Conservation (phyloP, 225 moss, liverwort and hornwort species). For the Polytrichum formosum region DNA sequence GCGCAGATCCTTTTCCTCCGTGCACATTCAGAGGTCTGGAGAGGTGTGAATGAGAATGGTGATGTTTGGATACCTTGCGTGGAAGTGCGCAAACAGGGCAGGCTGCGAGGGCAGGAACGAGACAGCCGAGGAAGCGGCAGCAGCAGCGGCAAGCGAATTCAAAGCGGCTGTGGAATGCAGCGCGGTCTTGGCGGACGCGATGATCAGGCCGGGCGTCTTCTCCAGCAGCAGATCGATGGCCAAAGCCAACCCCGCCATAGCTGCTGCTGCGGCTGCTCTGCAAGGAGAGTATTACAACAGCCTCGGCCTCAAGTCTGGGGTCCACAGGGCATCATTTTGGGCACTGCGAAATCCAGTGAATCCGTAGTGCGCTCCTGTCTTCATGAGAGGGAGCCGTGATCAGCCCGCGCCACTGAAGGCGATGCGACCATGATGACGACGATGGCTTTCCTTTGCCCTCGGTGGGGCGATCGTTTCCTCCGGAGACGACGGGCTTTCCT, state of each 20-base stretch:
- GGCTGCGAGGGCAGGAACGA: constrained; percentile 66
- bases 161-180: constrained; percentile 81
- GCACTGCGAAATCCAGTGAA: no score
- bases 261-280: constrained; percentile 1
- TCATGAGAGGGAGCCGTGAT: no score
- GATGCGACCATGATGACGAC: no score
- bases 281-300: no score
- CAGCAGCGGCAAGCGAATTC: constrained; percentile 71
- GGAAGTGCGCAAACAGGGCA: constrained; percentile 30
- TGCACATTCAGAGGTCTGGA: neutral
- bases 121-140: constrained; percentile 70
- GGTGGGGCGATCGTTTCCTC: no score
- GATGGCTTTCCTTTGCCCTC: no score
- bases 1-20: no score
- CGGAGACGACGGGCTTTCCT: no score
- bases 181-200: constrained; percentile 36
- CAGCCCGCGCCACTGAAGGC: no score
- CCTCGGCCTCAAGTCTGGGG: no score
- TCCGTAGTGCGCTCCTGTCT: no score
- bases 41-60: neutral
- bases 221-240: constrained; percentile 76
- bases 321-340: no score
- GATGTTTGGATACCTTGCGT: constrained; percentile 25
- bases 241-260: constrained; percentile 78
- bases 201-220: constrained; percentile 19